phyloP scores from a whole-genome alignment of 2,329 filamentous ascomycete species.

The Geosmithia morbida region DNA sequence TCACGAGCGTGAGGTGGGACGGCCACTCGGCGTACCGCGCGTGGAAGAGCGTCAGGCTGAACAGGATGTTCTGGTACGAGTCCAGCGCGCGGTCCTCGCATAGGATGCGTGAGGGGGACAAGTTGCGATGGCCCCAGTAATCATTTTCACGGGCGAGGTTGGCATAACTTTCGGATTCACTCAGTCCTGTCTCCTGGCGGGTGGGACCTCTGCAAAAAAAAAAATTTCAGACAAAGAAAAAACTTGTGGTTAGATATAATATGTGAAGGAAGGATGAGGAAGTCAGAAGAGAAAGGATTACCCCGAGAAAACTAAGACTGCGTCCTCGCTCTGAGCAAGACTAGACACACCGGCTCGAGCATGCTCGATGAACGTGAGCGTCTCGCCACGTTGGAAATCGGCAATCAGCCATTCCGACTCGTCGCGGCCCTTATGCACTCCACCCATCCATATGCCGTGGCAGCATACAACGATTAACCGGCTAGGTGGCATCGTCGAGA shows the following conservation, averaged over 20 bases:
- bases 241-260: not conserved
- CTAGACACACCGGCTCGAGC: conserved; percentile 47
- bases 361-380: conserved; percentile 66
- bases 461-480: conserved; percentile 72
- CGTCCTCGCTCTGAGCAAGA: conserved; percentile 26
- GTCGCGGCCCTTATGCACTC: conserved; percentile 31
- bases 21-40: conserved; percentile 35
- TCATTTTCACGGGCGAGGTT: conserved; percentile 31
- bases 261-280: too few species aligned
- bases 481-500: conserved; percentile 14
- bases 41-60: conserved; percentile 45
- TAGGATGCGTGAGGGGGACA: conserved; percentile 21
- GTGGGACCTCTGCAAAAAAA: conserved; percentile 43
- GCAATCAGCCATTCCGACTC: conserved; percentile 61
- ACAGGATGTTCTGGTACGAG: conserved; percentile 73
- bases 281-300: conserved; percentile 15
- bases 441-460: conserved; percentile 63
- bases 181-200: conserved; percentile 35
- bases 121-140: conserved; percentile 16
- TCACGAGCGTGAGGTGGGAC: conserved; percentile 43
- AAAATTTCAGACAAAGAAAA: not conserved
- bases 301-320: conserved; percentile 60
- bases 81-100: conserved; percentile 65
- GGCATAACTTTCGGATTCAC: conserved; percentile 51
- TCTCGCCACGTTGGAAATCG: conserved; percentile 64